These are phyloP conservation scores for Geranium rotundifolium DNA, from an alignment of 345 rosid species.

Conservation along the genomic window DNA sequence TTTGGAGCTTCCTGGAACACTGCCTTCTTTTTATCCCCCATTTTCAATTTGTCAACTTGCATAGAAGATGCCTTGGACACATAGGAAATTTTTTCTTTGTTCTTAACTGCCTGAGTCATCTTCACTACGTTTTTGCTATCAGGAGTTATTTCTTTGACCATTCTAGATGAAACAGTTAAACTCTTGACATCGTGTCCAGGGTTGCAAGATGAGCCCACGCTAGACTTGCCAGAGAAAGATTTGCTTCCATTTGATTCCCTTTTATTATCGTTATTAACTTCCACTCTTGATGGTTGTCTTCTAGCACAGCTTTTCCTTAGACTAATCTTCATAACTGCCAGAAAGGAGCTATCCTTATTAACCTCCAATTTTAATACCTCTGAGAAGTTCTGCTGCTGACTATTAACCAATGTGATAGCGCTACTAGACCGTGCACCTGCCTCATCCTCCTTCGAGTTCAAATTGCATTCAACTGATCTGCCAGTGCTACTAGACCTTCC, in stretches of 20 bases:
- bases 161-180: slow-evolving; percentile 7
- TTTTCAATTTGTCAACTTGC: slow-evolving; percentile 6
- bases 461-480: too few species aligned
- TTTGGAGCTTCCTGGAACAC: slow-evolving; percentile 14
- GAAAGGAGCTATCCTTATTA: slow-evolving; percentile 26
- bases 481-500: too few species aligned
- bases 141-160: slow-evolving; percentile 26
- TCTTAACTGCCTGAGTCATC: slow-evolving; percentile 18
- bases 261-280: slow-evolving; percentile 12
- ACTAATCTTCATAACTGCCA: slow-evolving; percentile 25
- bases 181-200: slow-evolving; percentile 10
- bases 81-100: slow-evolving; percentile 12
- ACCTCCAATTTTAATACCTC: slow-evolving; percentile 27
- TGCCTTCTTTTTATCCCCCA: slow-evolving; percentile 13
- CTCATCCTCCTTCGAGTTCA: too few species aligned
- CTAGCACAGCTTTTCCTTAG: slow-evolving; percentile 42
- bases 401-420: slow-evolving; percentile 18
- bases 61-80: slow-evolving; percentile 12
- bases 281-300: slow-evolving; percentile 44
- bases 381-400: slow-evolving; percentile 10
- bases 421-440: slow-evolving; percentile 5
- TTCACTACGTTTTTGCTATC: slow-evolving; percentile 30
- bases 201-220: slow-evolving; percentile 38
- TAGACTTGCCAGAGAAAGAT: slow-evolving; percentile 40
- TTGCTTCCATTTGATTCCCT: slow-evolving; percentile 10